Base-by-base conservation (phyloP, 2,329 filamentous ascomycete species). In the Tolypocladium cylindrosporum region DNA sequence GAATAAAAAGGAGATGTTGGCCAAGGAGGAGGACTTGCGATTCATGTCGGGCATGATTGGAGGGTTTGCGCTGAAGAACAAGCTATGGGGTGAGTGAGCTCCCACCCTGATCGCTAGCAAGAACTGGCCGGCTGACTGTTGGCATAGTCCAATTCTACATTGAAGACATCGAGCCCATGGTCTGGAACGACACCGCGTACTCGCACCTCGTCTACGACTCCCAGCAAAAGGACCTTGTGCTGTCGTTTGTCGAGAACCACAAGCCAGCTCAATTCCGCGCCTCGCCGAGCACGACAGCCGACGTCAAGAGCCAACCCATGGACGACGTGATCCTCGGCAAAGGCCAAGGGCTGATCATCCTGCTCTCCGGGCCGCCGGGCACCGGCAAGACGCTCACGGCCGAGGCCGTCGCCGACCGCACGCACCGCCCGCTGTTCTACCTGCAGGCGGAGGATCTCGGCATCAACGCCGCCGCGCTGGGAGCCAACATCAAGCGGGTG, bases 391-490 rank as follows among this genome's bases (percentile, higher is more conserved):
- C 76, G 0, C 67, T 77, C 14, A 76, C 74, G 16, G 75, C 74
- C 14, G 75, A 77, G 58, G 71, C 73, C 14, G 70, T 77, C 9
- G 75, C 75, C 2, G 75, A 78, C 60, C 69, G 68, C 21, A 70
- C 72, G 0, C 71, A 72, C 54, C 71, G 73, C 0, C 79, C 78
- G 1, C 72, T 82, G 0, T 77, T 79, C 54, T 70, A 71, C 57
- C 66, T 80, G 3, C 74, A 75, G 48, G 75, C 75, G 36, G 77
- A 77, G 45, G 78, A 81, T 59, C 69, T 82, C 14, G 79, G 79
- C 24, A 73, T 72, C 50, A 71, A 71, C 39, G 70, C 78, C 1
- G 68, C 69, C 2, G 63, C 68, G 4, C 69, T 82, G 6, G 78
- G 79, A n/a, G 65, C 71, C n/a, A 75, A 76, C 48, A 67, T 84